Percentiles rank a stretch among this genome's conserved stretches.
These are phyloP conservation scores for Martiniozyma asiatica DNA, from an alignment of 1,139 yeast genomes.

Conservation along the genomic window DNA sequence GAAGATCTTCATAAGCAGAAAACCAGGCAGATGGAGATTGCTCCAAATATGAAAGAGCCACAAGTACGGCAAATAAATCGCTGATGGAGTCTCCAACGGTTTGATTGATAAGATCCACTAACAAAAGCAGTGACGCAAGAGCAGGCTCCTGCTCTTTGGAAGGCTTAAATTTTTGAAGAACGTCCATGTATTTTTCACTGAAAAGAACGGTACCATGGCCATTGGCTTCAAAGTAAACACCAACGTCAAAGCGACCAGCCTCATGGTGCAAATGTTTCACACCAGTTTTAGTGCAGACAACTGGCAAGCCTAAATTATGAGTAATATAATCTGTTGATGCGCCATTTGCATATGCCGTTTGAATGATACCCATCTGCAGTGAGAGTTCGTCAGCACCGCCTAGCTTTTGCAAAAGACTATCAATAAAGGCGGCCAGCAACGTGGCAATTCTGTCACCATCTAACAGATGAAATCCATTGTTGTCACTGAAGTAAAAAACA, in stretches of 20 bases:
- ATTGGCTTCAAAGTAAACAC: constrained; percentile 94
- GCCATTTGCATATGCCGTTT: constrained; percentile 97
- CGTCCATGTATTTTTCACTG: constrained; percentile 40
- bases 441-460: constrained; percentile 96
- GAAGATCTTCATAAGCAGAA: constrained; percentile 65
- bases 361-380: constrained; percentile 72
- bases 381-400: constrained; percentile 12
- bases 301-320: constrained; percentile 58
- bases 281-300: constrained; percentile 87
- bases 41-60: constrained; percentile 35
- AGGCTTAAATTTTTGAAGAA: constrained; percentile 17
- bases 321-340: constrained; percentile 67
- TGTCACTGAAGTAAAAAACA: constrained; percentile 50
- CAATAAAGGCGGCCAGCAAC: constrained; percentile 44
- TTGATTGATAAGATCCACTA: constrained; percentile 64
- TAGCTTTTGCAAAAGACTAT: constrained; percentile 11
- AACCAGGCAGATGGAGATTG: constrained; percentile 63
- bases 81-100: constrained; percentile 96
- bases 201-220: constrained; percentile 98
- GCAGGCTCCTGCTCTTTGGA: constrained; percentile 15
- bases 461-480: constrained; percentile 45
- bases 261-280: constrained; percentile 89
- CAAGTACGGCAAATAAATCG: constrained; percentile 68
- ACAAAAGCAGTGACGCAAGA: constrained; percentile 20
- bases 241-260: constrained; percentile 75